Evolutionary conservation across 2,329 filamentous ascomycete species (phyloP), one percentile per base, ranked within the genome.

Genomic region (Penicillium sp.): DNA sequence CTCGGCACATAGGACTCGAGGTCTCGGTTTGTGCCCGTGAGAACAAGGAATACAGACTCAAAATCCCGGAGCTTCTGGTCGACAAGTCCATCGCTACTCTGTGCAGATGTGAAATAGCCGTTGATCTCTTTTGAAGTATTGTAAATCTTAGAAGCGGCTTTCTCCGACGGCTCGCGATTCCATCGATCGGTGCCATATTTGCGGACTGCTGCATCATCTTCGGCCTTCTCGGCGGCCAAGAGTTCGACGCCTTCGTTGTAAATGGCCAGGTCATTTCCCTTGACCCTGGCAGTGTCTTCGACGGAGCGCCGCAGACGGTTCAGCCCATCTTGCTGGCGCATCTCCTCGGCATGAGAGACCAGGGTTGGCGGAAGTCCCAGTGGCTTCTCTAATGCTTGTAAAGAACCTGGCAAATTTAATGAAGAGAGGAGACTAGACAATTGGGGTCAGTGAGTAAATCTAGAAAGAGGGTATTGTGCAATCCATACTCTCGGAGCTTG

Each of bases 371-470:
- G 94, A 4, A 99, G 75, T 0, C 94, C 94, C 0, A 99, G 81
- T 0, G 94, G 94, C 70, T 97, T 97, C 70, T 99, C 94, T 1
- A 97, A 81, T 0, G 94, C 94, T 71, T 99, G 94, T 4, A 99
- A 76, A 1, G 93, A 96, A 0, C 94, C 94, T 0, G 94, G 94
- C 0, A 99, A 82, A 55, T 95, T 94, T 14, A 97, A 79, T 0
- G 89, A 92, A 18, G 89, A 85, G 22, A 97, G 77, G 0, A 92
- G 71, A 56, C 76, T 79, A 47, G 3, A 41, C 2, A 18, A 8
- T 9, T 11, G 6, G 6, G 20, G 47, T 65, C 52, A 68, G 64
- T 52, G 55, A 12, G 4, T 0, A 26, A 6, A 41, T 20, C n/a
- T 40, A 18, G 20, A 46, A 31, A 5, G n/a, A 35, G 40, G 18